Evolutionary conservation across 495 filamentous ascomycete species (phyloP), one percentile per base, ranked within the genome.

Genomic region (Podospora australis): DNA sequence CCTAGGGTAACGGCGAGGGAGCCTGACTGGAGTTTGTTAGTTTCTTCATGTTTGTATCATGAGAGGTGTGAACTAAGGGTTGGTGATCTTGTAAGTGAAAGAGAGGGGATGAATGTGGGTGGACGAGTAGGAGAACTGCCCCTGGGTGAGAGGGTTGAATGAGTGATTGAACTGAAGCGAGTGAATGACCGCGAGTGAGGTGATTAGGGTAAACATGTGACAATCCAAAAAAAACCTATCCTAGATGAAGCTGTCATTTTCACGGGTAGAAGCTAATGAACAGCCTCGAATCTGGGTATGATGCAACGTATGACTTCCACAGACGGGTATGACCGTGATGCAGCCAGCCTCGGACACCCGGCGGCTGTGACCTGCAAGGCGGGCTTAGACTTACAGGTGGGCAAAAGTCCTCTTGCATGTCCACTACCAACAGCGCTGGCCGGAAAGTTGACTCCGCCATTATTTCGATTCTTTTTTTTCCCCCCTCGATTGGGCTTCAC

Each of bases 331-430:
- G 20, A 22, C 16, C 9, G 48, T 28, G 23, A 32, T 34, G 16
- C 21, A 44, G 22, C 20, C 29, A 22, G n/a, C n/a, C n/a, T n/a
- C n/a, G n/a, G n/a, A n/a, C n/a, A n/a, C n/a, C n/a, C n/a, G n/a
- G n/a, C n/a, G n/a, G n/a, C n/a, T n/a, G n/a, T n/a, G n/a, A n/a
- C n/a, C n/a, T n/a, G n/a, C n/a, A n/a, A n/a, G n/a, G 26, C 20
- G 10, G 34, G 34, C n/a, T 14, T 17, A 20, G 38, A 70, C 80
- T 63, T 65, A 92, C 87, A 20, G 91, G 91, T 50, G 87, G 88
- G 67, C 88, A 95, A 68, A 98, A 98, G 72, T 96, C 92, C 65
- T 96, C 87, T 69, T 98, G 92, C 68, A 95, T 74, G 64, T 96
- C 90, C 17, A 96, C 82, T 6, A 95, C 75, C 28, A 96, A 60